These are phyloP conservation scores for Suhomyces bolitotheri DNA, from an alignment of 1,139 yeast species.

Conservation along the genomic window DNA sequence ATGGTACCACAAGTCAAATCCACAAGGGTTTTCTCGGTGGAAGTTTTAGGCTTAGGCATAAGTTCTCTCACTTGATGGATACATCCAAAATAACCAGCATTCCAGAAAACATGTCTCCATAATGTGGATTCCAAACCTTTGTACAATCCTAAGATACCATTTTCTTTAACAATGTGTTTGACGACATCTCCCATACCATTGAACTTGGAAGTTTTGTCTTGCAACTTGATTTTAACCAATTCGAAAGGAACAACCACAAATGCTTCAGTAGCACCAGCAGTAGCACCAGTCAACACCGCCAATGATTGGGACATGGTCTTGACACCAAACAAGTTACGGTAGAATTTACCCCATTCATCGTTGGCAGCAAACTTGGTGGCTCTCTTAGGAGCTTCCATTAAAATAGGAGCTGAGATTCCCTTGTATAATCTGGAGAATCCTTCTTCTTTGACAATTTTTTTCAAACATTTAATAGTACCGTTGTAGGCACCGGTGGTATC, in stretches of 20 bases:
- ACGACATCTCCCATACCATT: slow-evolving; percentile 86
- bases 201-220: slow-evolving; percentile 81
- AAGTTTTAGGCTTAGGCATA: slow-evolving; percentile 73
- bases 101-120: slow-evolving; percentile 97
- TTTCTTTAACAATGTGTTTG: slow-evolving; percentile 63
- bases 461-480: slow-evolving; percentile 82
- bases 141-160: slow-evolving; percentile 84
- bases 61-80: slow-evolving; percentile 81
- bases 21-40: slow-evolving; percentile 73
- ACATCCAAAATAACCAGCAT: slow-evolving; percentile 96
- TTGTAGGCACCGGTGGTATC: slow-evolving; percentile 67
- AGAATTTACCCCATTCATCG: slow-evolving; percentile 93
- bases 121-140: slow-evolving; percentile 95
- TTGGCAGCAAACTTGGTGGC: slow-evolving; percentile 98
- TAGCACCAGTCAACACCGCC: slow-evolving; percentile 92
- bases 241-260: slow-evolving; percentile 97
- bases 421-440: slow-evolving; percentile 83
- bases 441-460: slow-evolving; percentile 81
- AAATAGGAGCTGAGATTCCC: slow-evolving; percentile 93
- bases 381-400: slow-evolving; percentile 99
- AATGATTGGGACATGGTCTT: slow-evolving; percentile 73
- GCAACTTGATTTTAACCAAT: slow-evolving; percentile 81
- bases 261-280: slow-evolving; percentile 97
- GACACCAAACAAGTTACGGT: slow-evolving; percentile 71
- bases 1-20: slow-evolving; percentile 90